Conservation (phyloP, 2,329 filamentous ascomycete species). For the Ascochyta rabiei region DNA sequence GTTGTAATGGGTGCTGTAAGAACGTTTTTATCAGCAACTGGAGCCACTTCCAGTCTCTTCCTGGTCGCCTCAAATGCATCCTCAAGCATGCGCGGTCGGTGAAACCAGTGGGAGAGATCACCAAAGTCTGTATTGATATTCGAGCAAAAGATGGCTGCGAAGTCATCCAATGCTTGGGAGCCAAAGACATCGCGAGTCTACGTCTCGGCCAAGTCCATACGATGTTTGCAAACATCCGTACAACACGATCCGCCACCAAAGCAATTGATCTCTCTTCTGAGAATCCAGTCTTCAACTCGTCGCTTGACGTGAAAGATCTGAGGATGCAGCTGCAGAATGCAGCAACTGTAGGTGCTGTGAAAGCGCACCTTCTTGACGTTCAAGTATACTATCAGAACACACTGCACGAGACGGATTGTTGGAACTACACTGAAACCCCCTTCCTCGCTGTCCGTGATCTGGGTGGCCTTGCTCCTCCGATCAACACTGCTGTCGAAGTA, state of each 20-base stretch:
- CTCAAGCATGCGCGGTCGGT: conserved; percentile 34
- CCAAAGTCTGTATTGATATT: conserved; percentile 29
- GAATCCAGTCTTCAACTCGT: conserved; percentile 33
- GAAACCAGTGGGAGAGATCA: conserved; percentile 30
- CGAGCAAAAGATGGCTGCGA: conserved; percentile 34
- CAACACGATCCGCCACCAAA: conserved; percentile 21
- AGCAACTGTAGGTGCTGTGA: conserved; percentile 22
- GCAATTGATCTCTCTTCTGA: conserved; percentile 22
- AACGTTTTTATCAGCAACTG: conserved; percentile 37
- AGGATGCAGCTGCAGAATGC: conserved; percentile 31
- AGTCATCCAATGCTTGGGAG: conserved; percentile 25
- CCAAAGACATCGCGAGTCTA: conserved; percentile 23
- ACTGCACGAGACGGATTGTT: conserved; percentile 24
- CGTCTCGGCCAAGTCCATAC: conserved; percentile 38
- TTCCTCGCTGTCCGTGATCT: conserved; percentile 29
- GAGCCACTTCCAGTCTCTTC: conserved; percentile 30
- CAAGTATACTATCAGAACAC: conserved; percentile 32
- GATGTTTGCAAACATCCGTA: conserved; percentile 30
- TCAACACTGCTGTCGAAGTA: conserved; percentile 25
- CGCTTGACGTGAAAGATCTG: conserved; percentile 26
- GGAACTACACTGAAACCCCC: conserved; percentile 35
- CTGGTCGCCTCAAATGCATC: conserved; percentile 31
- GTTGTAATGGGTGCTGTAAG: conserved; percentile 32
- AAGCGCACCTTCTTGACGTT: conserved; percentile 33
- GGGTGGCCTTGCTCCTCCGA: conserved; percentile 28